Evolutionary conservation across 148 eudicot genomes (phyloP).

Genomic region (Cornus suecica): DNA sequence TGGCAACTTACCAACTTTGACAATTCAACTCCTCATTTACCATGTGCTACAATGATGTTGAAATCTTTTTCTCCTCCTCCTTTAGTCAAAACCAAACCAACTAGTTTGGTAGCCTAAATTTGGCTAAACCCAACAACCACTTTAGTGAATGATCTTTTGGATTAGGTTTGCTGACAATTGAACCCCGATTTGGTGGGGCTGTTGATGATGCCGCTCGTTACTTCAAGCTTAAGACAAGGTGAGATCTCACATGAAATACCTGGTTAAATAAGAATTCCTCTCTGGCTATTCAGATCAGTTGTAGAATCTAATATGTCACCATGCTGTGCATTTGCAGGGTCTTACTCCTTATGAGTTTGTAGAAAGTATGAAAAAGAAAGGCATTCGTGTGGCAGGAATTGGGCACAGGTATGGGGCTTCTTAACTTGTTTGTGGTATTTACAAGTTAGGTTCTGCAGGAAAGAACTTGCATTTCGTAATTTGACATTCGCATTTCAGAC

Average conservation of each 20-base stretch:
- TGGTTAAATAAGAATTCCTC: background rate
- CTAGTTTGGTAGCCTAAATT: too few species aligned
- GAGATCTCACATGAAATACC: constrained; percentile 16
- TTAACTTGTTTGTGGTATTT: background rate
- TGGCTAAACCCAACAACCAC: too few species aligned
- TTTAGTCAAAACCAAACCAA: too few species aligned
- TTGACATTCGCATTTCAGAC: background rate
- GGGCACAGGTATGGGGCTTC: constrained; percentile 63
- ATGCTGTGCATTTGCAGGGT: constrained; percentile 36
- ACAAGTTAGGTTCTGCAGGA: background rate
- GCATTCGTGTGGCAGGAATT: constrained; percentile 86
- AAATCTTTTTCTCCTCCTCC: too few species aligned
- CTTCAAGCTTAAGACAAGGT: constrained; percentile 84
- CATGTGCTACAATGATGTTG: too few species aligned
- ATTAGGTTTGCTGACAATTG: constrained; percentile 77
- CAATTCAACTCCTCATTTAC: too few species aligned
- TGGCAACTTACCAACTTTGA: too few species aligned
- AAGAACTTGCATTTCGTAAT: background rate
- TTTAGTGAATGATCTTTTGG: background rate
- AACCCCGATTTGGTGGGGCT: constrained; percentile 86
- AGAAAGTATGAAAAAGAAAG: constrained; percentile 85
- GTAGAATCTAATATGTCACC: constrained; percentile 1
- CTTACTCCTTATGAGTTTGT: constrained; percentile 79
- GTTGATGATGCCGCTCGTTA: constrained; percentile 87
- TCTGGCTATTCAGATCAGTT: background rate